phyloP scores from a whole-genome alignment of 2,329 filamentous ascomycete genomes.

The Byssoonygena ceratinophila region DNA sequence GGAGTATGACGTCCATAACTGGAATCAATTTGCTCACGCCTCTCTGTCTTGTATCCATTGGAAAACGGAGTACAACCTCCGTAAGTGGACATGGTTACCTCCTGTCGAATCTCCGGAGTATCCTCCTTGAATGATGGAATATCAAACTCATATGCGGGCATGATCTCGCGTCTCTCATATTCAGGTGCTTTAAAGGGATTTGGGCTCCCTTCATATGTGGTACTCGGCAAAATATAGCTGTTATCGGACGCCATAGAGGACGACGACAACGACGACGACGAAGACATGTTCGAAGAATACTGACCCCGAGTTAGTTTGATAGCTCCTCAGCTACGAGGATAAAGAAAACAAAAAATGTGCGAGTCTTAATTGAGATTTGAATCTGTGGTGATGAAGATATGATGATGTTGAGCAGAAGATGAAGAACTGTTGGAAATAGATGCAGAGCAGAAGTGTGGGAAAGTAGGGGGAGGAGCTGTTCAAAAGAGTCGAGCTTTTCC shows the following conservation, averaged over 20 bases:
- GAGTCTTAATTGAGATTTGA: not conserved
- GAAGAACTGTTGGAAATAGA: not conserved
- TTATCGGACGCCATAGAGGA: conserved; percentile 3
- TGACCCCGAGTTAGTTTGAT: not conserved
- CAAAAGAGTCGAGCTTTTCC: not conserved
- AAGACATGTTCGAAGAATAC: not conserved
- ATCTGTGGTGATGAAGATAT: not conserved
- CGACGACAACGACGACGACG: not conserved
- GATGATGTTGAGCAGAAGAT: not conserved
- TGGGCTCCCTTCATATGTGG: not conserved
- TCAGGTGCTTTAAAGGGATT: not conserved
- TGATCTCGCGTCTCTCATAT: not conserved
- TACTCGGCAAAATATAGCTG: not conserved
- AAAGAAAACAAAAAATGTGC: not conserved
- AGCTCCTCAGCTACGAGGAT: not conserved
- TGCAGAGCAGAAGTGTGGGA: not conserved
- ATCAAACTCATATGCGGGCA: not conserved
- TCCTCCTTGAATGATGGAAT: not conserved
- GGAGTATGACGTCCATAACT: not conserved
- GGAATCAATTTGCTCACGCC: not conserved
- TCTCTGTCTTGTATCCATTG: not conserved
- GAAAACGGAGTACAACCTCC: not conserved
- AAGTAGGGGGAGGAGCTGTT: not conserved
- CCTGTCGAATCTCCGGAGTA: not conserved
- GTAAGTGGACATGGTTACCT: not conserved